Conservation (phyloP, 2,329 filamentous ascomycete genomes). For the Diaporthe sp. region DNA sequence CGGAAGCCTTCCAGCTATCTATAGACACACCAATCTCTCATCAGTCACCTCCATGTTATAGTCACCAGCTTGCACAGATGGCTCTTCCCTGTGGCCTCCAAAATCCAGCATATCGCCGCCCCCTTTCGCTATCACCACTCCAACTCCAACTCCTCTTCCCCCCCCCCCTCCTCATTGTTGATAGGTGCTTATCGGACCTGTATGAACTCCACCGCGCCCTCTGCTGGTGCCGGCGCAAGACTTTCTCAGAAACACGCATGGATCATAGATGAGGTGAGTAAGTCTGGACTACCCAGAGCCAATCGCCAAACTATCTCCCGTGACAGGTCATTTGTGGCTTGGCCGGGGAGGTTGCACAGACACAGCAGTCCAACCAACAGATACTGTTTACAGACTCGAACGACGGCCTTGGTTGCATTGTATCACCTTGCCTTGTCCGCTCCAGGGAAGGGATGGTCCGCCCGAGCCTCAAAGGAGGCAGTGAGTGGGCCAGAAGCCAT, state of each 20-base stretch:
- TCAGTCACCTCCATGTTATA: not conserved
- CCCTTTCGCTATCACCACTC: not conserved
- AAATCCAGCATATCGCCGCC: not conserved
- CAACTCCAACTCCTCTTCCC: not conserved
- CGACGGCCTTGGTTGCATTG: not conserved
- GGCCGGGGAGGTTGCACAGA: conserved; percentile 20
- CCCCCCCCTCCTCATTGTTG: not conserved
- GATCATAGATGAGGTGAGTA: not conserved
- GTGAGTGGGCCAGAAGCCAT: not conserved
- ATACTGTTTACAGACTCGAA: not conserved
- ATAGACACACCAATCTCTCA: not conserved
- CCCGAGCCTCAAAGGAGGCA: not conserved
- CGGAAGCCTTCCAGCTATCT: not conserved
- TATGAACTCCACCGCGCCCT: not conserved
- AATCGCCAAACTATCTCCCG: not conserved
- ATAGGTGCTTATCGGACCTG: not conserved
- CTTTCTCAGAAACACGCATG: conserved; percentile 5
- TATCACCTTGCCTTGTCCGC: not conserved
- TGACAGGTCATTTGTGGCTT: conserved; percentile 38
- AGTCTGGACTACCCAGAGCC: not conserved
- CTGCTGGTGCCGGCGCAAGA: not conserved
- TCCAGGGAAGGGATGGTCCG: not conserved
- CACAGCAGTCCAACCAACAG: conserved; percentile 7
- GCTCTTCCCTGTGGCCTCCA: not conserved
- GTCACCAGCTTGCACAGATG: not conserved